Base-by-base conservation (phyloP, 805 yeast genomes). In the Zygotorulaspora chibaensis region DNA sequence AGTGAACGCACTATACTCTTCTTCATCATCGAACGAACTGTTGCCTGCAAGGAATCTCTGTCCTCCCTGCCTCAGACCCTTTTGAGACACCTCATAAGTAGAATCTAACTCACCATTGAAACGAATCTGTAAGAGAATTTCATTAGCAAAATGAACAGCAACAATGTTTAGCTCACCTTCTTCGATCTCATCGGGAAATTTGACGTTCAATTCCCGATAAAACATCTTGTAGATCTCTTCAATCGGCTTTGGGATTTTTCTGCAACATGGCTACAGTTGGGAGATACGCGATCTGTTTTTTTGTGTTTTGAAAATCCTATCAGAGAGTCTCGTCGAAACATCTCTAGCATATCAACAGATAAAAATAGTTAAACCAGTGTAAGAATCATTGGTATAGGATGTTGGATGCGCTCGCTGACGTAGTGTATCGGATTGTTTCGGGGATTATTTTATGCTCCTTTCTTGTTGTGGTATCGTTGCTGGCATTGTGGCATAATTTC, bases 41-140 rank as follows among this genome's bases (percentile, higher is more conserved):
- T 36, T 44, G 2, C 59, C 59, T 2, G 59, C 61, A 17, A 56
- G 39, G 3, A 57, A 58, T 16, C 55, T 34, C 8, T 50, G 50
- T 10, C 43, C 54, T 17, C 53, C 20, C 3, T 56, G 51, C 11
- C 54, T 46, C 16, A 63, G 35, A 2, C 66, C 66, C 38, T 54
- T 54, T 27, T 47, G 54, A 8, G 51, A 46, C 6, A 76, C 63
- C 40, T 74, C 77, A 48, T 71, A 73, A 1, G 80, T 75, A 15
- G 77, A 65, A 59, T 78, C 81, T 57, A 72, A 38, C 41, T 63
- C 65, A 3, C 67, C 67, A 50, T 63, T 57, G 23, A 54, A 47
- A 17, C 67, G 47, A 1, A 63, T 44, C 31, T 63, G 66, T 9
- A 64, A 12, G 10, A 64, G 36, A 3, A 61, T 50, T 13, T 54